phyloP scores from a whole-genome alignment of 2,329 filamentous ascomycete genomes.

The Fusarium foetens region DNA sequence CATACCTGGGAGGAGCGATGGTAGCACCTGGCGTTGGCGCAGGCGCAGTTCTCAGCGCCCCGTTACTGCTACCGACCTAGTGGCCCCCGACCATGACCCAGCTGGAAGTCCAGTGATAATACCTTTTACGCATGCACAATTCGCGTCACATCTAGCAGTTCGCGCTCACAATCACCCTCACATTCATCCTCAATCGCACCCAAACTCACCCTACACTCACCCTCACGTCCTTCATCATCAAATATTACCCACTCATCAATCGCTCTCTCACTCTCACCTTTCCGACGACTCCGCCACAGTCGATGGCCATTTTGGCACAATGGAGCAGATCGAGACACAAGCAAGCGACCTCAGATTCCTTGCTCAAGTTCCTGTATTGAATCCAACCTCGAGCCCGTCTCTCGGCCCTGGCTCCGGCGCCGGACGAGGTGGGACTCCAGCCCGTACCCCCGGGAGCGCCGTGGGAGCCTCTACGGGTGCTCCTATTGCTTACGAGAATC shows the following conservation, averaged over 20 bases:
- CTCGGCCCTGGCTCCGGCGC: constrained; percentile 36
- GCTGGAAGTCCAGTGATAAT: constrained; percentile 20
- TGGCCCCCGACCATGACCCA: constrained; percentile 8
- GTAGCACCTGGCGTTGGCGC: constrained; percentile 30
- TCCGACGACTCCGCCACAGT: constrained; percentile 12
- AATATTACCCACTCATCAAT: constrained; percentile 9
- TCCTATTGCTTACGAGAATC: constrained; percentile 48
- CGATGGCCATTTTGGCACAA: constrained; percentile 46
- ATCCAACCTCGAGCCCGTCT: constrained; percentile 34
- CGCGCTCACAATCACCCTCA: constrained; percentile 17
- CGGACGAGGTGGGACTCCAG: constrained; percentile 31
- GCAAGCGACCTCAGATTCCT: constrained; percentile 65
- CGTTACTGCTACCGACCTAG: neutral
- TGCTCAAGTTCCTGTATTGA: constrained; percentile 52
- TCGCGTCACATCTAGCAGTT: constrained; percentile 28
- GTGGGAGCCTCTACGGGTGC: constrained; percentile 43
- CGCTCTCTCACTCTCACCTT: constrained; percentile 8
- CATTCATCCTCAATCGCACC: constrained; percentile 5
- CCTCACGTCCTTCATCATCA: constrained; percentile 20
- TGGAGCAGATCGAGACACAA: constrained; percentile 66
- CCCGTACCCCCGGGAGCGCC: constrained; percentile 32
- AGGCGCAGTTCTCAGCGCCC: constrained; percentile 33
- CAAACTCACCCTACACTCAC: constrained; percentile 7
- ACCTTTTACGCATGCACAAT: constrained; percentile 34
- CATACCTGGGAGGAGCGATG: constrained; percentile 12